These are phyloP conservation scores for Colletotrichum noveboracense DNA, from an alignment of 2,329 filamentous ascomycete genomes.

Conservation along the genomic window DNA sequence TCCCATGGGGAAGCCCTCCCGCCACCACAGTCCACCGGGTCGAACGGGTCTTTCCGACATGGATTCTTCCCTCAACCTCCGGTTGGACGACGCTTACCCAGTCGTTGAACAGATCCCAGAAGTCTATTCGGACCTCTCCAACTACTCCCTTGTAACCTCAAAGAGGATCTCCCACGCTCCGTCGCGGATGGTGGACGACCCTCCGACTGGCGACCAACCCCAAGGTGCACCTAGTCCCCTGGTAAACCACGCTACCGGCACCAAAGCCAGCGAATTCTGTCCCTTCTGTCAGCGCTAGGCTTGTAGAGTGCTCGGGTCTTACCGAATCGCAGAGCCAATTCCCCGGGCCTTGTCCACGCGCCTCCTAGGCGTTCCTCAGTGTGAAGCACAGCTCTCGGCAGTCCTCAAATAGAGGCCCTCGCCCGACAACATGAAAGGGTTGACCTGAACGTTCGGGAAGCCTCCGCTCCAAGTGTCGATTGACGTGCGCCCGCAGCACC, in stretches of 20 bases:
- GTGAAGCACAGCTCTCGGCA: not conserved
- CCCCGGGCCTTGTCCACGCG: not conserved
- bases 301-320: not conserved
- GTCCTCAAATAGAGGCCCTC: not conserved
- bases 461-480: not conserved
- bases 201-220: not conserved
- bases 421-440: not conserved
- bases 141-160: not conserved
- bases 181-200: not conserved
- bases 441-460: not conserved
- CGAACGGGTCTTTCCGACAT: not conserved
- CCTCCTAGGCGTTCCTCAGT: not conserved
- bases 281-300: not conserved
- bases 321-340: conserved; percentile 1
- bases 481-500: not conserved
- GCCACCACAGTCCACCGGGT: not conserved
- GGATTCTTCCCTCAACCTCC: not conserved
- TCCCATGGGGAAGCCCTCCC: not conserved
- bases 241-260: not conserved
- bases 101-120: not conserved
- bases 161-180: not conserved
- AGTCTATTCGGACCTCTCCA: not conserved
- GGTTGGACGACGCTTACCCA: not conserved
- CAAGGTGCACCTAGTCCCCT: not conserved
- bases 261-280: not conserved